These are phyloP conservation scores for Chaetomium cochliodes DNA, from an alignment of 495 filamentous ascomycete genomes.

Conservation along the genomic window DNA sequence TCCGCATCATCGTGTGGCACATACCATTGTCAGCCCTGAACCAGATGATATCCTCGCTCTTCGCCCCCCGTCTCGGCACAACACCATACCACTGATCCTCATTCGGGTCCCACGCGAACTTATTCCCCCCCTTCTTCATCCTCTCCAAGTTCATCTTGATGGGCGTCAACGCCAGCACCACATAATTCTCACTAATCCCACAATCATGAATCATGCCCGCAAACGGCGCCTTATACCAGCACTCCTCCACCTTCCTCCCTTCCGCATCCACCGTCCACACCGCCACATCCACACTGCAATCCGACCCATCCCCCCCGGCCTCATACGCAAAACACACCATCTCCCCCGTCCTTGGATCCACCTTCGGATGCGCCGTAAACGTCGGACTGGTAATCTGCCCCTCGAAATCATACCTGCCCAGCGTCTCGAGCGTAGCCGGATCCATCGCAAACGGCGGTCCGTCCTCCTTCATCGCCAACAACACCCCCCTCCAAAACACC, in stretches of 20 bases:
- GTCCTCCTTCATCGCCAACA: slow-evolving; percentile 58
- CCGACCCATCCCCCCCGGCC: slow-evolving; percentile 45
- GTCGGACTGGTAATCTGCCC: slow-evolving; percentile 54
- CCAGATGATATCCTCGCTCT: slow-evolving; percentile 51
- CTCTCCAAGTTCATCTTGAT: slow-evolving; percentile 51
- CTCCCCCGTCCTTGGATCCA: slow-evolving; percentile 58
- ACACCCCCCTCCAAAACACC: slow-evolving; percentile 50
- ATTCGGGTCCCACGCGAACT: slow-evolving; percentile 56
- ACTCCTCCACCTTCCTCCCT: slow-evolving; percentile 45
- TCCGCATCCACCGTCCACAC: slow-evolving; percentile 47
- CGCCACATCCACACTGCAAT: slow-evolving; percentile 49
- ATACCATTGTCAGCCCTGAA: slow-evolving; percentile 49
- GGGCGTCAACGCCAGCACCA: slow-evolving; percentile 54
- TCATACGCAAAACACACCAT: slow-evolving; percentile 59
- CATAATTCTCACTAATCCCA: slow-evolving; percentile 52
- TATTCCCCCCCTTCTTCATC: slow-evolving; percentile 54
- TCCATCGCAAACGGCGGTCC: slow-evolving; percentile 57
- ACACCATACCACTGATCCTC: slow-evolving; percentile 54
- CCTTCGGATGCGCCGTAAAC: slow-evolving; percentile 62
- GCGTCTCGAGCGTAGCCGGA: slow-evolving; percentile 55
- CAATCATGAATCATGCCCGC: slow-evolving; percentile 59
- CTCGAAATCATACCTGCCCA: slow-evolving; percentile 55
- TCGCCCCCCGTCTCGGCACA: slow-evolving; percentile 49
- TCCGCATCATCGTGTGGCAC: neutral
- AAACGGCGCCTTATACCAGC: slow-evolving; percentile 53